Evolutionary conservation across 345 rosid species (phyloP), one percentile per base, ranked within the genome.

Genomic region (Combretum micranthum): DNA sequence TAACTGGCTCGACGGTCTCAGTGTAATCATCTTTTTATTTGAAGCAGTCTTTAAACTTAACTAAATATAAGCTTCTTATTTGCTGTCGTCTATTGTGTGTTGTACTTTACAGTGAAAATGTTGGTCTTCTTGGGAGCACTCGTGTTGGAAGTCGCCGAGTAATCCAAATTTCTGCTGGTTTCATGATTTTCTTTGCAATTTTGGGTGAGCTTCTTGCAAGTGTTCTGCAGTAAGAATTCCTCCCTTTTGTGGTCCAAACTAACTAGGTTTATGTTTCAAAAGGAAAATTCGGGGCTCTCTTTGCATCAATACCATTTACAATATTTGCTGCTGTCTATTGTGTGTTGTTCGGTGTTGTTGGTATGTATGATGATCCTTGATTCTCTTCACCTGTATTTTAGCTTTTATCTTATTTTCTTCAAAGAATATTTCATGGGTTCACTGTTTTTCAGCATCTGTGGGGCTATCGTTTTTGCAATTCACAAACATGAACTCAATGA

Each of bases 401-500:
- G 42, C n/a, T 37, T 4, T 19, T 17, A 16, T 9, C 15, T 52
- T n/a, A 42, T 44, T 55, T 12, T 48, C 15, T 18, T 45, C 15
- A 37, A 46, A 43, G 15, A 50, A 19, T 4, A 18, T 59, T 57
- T 61, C 47, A 15, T 50, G 12, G 21, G 47, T 11, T 44, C 13
- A 46, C 67, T 20, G 52, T 68, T 50, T 71, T 54, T 50, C 85
- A 87, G 97, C 95, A 67, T 87, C 97, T 7, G 90, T 87, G 64
- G 99, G 99, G 22, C 77, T 94, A 62, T 90, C 97, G 12, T 94
- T 94, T 65, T 67, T 94, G 66, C 99, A 94, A 73, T 94, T 90
- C 77, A 90, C 96, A 53, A 94, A 94, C 80, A 90, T 94, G 99
- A 94, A 94, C 78, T 90, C 97, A n/a, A 71, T 90, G 76, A 80